A percentile compares a stretch with the other conserved stretches of the same genome.
phyloP scores from a whole-genome alignment of 805 yeast species.

The Zygotorulaspora chibaensis region DNA sequence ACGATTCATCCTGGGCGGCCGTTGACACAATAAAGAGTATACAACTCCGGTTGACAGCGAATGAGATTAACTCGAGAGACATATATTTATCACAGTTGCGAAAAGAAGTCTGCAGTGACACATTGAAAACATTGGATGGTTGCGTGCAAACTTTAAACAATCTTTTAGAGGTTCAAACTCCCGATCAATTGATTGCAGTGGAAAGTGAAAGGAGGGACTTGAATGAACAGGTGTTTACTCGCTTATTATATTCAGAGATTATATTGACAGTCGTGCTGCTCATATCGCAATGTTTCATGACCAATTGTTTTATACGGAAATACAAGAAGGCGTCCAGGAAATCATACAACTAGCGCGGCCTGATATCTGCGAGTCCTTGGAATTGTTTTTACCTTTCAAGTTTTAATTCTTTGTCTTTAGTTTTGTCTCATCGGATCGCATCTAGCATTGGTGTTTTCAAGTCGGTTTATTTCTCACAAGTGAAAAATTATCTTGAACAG shows the following conservation, averaged over 20 bases:
- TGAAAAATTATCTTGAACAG: neutral
- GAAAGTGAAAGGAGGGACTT: conserved; percentile 17
- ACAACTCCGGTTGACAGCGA: conserved; percentile 16
- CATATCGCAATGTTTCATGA: conserved; percentile 1
- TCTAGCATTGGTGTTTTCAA: too few species aligned
- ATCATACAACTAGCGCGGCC: neutral
- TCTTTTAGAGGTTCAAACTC: neutral
- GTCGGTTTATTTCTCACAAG: neutral
- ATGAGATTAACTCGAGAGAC: conserved; percentile 3
- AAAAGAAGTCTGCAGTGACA: conserved; percentile 2
- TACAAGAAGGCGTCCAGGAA: neutral
- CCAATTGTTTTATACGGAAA: neutral
- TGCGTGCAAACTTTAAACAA: conserved; percentile 1
- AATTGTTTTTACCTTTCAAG: neutral
- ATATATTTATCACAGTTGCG: conserved; percentile 4
- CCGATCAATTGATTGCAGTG: conserved; percentile 10
- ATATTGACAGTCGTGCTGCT: conserved; percentile 7
- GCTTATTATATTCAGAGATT: conserved; percentile 12
- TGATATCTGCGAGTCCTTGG: neutral
- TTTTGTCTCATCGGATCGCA: too few species aligned
- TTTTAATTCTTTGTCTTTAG: neutral
- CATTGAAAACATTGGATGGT: conserved; percentile 6
- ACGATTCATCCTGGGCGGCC: conserved; percentile 37
- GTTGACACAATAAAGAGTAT: conserved; percentile 24
- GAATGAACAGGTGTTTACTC: conserved; percentile 13